Percentiles rank a stretch among this genome's conserved stretches.
Evolutionary conservation across 805 yeast species (phyloP).

Genomic region (Lipomyces yamanashiensis): DNA sequence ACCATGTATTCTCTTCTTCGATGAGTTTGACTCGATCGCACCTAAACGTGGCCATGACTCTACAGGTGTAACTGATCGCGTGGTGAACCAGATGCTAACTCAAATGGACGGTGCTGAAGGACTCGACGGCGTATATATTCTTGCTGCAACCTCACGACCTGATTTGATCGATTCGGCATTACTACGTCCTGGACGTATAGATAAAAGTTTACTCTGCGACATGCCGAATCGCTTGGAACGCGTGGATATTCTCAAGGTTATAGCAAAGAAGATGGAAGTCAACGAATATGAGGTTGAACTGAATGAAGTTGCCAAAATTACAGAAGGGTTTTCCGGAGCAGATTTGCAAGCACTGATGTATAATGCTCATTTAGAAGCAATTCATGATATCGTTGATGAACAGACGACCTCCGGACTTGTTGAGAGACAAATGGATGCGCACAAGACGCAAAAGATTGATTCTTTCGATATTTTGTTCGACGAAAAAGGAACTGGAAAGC

Average conservation of each 20-base stretch:
- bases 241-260: conserved; percentile 63
- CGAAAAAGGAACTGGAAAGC: background rate
- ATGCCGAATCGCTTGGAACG: conserved; percentile 77
- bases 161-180: conserved; percentile 94
- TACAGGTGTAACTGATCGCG: conserved; percentile 96
- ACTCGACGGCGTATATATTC: conserved; percentile 90
- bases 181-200: conserved; percentile 93
- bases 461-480: conserved; percentile 9
- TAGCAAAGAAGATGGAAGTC: conserved; percentile 64
- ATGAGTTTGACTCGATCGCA: conserved; percentile 95
- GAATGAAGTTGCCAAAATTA: conserved; percentile 58
- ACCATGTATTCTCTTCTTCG: conserved; percentile 91
- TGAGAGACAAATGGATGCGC: background rate
- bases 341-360: conserved; percentile 91
- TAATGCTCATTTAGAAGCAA: conserved; percentile 86
- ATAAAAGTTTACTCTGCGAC: conserved; percentile 87
- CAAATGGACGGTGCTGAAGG: conserved; percentile 99
- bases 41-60: conserved; percentile 94
- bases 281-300: conserved; percentile 49
- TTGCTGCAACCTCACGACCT: conserved; percentile 96
- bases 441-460: background rate
- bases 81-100: conserved; percentile 93
- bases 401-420: background rate
- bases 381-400: conserved; percentile 56
- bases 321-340: conserved; percentile 90